phyloP scores from a whole-genome alignment of 345 rosid genomes.

The Psidium friedrichsthalianum region DNA sequence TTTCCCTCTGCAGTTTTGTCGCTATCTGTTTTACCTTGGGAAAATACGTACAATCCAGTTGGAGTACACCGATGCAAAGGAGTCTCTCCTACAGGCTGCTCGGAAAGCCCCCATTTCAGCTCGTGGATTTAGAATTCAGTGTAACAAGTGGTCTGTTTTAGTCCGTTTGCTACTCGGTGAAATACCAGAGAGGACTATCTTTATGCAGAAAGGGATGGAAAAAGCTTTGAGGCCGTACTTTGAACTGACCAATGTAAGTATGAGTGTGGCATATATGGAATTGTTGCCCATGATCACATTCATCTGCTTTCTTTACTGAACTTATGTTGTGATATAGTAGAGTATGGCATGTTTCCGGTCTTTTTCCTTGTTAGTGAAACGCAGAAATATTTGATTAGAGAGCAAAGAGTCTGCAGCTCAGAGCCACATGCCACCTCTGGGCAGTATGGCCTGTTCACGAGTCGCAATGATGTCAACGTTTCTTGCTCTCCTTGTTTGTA shows the following conservation, averaged over 20 bases:
- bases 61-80: constrained; percentile 88
- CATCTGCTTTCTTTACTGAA: not conserved
- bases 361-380: not conserved
- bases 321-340: not conserved
- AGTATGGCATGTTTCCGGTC: not conserved
- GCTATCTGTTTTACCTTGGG: constrained; percentile 78
- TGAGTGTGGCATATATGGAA: not conserved
- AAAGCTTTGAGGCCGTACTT: constrained; percentile 74
- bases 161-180: constrained; percentile 76
- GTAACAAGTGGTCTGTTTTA: constrained; percentile 78
- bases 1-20: constrained; percentile 54
- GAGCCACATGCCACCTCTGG: not conserved
- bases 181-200: constrained; percentile 73
- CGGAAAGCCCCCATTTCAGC: constrained; percentile 83
- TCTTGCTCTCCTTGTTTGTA: not conserved
- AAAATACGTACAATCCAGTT: constrained; percentile 80
- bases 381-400: not conserved
- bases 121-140: constrained; percentile 60
- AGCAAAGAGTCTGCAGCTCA: not conserved
- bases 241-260: constrained; percentile 80
- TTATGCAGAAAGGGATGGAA: constrained; percentile 88
- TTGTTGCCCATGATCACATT: not conserved
- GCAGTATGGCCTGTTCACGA: not conserved
- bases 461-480: not conserved
- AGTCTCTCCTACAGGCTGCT: constrained; percentile 82